Conservation (phyloP, 2,329 filamentous ascomycete species). For the Aureobasidium lini region DNA sequence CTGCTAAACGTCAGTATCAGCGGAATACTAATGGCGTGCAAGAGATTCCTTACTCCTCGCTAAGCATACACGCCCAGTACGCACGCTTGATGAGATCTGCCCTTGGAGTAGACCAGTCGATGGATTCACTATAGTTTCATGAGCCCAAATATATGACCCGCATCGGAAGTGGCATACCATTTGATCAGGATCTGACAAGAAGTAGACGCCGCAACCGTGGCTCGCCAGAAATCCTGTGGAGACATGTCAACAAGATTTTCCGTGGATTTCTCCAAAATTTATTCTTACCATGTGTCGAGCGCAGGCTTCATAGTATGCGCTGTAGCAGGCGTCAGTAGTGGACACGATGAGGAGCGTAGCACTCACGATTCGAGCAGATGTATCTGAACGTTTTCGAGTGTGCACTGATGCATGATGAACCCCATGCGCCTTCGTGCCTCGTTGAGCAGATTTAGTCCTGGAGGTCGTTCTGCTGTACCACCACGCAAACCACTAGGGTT, state of each 20-base stretch:
- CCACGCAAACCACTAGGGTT: constrained; percentile 47
- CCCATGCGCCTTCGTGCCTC: constrained; percentile 55
- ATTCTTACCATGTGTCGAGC: constrained; percentile 44
- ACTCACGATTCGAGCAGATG: constrained; percentile 49
- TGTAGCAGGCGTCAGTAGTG: constrained; percentile 20
- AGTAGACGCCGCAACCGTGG: constrained; percentile 48
- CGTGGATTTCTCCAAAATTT: neutral
- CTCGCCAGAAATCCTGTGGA: constrained; percentile 48
- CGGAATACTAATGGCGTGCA: neutral
- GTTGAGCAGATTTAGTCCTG: constrained; percentile 54
- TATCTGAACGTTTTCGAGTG: constrained; percentile 53
- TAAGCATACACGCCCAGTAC: constrained; percentile 52
- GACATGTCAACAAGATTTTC: neutral
- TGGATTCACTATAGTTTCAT: constrained; percentile 21
- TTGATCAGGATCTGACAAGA: constrained; percentile 51
- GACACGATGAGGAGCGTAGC: neutral
- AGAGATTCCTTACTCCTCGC: constrained; percentile 40
- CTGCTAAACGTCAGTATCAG: constrained; percentile 27
- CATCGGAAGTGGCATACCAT: constrained; percentile 35
- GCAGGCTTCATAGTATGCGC: constrained; percentile 48
- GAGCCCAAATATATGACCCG: constrained; percentile 20
- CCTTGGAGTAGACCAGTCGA: constrained; percentile 40
- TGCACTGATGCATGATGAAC: constrained; percentile 48
- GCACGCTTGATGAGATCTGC: constrained; percentile 48
- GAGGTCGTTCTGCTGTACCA: constrained; percentile 43